Percentiles rank a stretch among this genome's conserved stretches.
phyloP scores from a whole-genome alignment of 805 yeast genomes.

The Candida montana region DNA sequence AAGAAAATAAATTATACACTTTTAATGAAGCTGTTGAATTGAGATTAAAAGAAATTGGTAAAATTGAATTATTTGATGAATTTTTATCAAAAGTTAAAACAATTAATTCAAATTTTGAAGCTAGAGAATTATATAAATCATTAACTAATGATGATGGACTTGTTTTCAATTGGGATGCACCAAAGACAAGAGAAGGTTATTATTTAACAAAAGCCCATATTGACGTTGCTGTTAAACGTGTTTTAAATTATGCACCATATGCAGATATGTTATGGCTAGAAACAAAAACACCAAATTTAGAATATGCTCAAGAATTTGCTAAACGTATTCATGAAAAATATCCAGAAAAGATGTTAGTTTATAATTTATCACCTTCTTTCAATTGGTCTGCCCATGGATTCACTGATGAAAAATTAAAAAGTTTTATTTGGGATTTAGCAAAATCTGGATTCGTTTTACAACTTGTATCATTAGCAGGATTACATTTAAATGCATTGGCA shows the following conservation, averaged over 20 bases:
- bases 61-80: conserved; percentile 23
- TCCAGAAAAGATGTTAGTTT: conserved; percentile 53
- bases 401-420: conserved; percentile 37
- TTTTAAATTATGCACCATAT: conserved; percentile 49
- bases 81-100: conserved; percentile 17
- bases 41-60: conserved; percentile 19
- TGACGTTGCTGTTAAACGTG: conserved; percentile 50
- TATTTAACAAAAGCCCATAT: conserved; percentile 44
- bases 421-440: conserved; percentile 49
- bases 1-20: conserved; percentile 36
- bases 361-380: conserved; percentile 56
- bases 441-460: conserved; percentile 54
- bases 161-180: conserved; percentile 53
- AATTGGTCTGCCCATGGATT: conserved; percentile 59
- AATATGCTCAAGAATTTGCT: conserved; percentile 31
- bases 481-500: conserved; percentile 48
- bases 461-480: conserved; percentile 55
- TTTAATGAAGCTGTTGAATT: conserved; percentile 45
- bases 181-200: conserved; percentile 54
- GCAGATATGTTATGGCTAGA: conserved; percentile 60
- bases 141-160: conserved; percentile 7
- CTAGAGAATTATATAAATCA: conserved; percentile 19
- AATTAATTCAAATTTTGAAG: conserved; percentile 15
- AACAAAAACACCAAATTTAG: conserved; percentile 51
- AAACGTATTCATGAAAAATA: conserved; percentile 37